Conservation (phyloP, 2,329 filamentous ascomycete genomes). For the Clonostachys chloroleuca region DNA sequence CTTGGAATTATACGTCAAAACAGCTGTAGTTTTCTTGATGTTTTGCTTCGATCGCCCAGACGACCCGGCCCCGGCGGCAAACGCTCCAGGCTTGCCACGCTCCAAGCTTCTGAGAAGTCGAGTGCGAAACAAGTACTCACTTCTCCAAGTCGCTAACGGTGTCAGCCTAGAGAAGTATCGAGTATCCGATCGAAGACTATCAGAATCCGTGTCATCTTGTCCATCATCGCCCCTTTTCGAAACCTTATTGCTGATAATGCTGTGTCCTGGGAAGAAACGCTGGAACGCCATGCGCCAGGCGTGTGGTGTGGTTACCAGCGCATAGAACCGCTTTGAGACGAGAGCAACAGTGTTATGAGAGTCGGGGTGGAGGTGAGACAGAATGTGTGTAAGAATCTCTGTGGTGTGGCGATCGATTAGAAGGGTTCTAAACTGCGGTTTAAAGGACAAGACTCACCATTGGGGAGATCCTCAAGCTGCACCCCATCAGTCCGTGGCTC, state of each 20-base stretch:
- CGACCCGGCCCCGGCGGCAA: conserved; percentile 43
- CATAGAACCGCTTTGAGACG: conserved; percentile 84
- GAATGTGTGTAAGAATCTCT: conserved; percentile 90
- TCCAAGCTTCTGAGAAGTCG: conserved; percentile 75
- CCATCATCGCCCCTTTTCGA: conserved; percentile 26
- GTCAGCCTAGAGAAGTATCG: conserved; percentile 82
- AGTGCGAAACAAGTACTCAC: conserved; percentile 88
- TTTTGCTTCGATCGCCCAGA: conserved; percentile 43
- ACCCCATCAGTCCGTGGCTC: conserved; percentile 29
- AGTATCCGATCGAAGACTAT: conserved; percentile 63
- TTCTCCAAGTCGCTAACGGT: conserved; percentile 85
- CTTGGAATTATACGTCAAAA: conserved; percentile 82
- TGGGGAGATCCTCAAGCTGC: conserved; percentile 63
- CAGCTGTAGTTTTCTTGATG: conserved; percentile 64
- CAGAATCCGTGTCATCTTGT: conserved; percentile 41
- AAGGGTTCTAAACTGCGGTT: neutral
- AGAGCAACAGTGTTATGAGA: conserved; percentile 79
- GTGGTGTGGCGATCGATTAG: conserved; percentile 10
- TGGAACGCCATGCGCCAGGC: conserved; percentile 92
- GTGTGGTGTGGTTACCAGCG: conserved; percentile 83
- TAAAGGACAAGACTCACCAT: conserved; percentile 54
- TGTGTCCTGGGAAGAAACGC: conserved; percentile 78
- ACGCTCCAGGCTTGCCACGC: conserved; percentile 72
- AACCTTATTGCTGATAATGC: conserved; percentile 26
- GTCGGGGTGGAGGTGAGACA: conserved; percentile 84